Evolutionary conservation across 495 filamentous ascomycete species (phyloP), one percentile per base, ranked within the genome.

Genomic region (Polyplosphaeria fusca): DNA sequence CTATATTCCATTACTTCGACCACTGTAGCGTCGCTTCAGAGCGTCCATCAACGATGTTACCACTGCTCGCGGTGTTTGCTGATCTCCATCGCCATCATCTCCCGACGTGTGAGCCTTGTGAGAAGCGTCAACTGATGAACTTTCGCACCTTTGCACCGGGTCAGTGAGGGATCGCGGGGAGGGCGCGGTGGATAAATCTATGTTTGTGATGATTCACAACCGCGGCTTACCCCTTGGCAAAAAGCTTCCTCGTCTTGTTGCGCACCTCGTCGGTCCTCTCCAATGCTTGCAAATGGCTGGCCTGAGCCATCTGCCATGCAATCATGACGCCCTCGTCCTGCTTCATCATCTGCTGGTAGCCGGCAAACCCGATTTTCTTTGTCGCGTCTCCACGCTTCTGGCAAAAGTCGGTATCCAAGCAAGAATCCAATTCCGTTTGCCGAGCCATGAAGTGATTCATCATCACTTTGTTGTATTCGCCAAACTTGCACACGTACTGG

Each of bases 401-500:
- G 41, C 87, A 73, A 84, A 82, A 93, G 48, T 71, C 69, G 3
- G 71, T 20, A 44, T 52, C 41, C 26, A 65, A 60, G 4, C 30
- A 35, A 19, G 47, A 14, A 18, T 45, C 20, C 3, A 53, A 38
- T 30, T 73, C 74, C 24, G 80, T 76, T 12, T 79, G 71, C 20
- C 89, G 79, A 0, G 79, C 75, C 11, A 74, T 71, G 63, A 95
- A 87, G 60, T 94, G 86, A 1, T 74, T 67, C 2, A 86, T 67
- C 65, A 94, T 85, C 47, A 77, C 74, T 13, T 71, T 71, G 61
- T 86, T 84, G 70, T 85, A 93, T 0, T 49, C 62, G 47, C 81
- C 78, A 83, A 84, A 95, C 19, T 80, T 78, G n/a, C 67, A 67
- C 70, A 91, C 77, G 70, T 95, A 96, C 1, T 65, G 59, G 14